Conservation (phyloP, 352 stramenopile species). For the Pelagophyceae sp. region DNA sequence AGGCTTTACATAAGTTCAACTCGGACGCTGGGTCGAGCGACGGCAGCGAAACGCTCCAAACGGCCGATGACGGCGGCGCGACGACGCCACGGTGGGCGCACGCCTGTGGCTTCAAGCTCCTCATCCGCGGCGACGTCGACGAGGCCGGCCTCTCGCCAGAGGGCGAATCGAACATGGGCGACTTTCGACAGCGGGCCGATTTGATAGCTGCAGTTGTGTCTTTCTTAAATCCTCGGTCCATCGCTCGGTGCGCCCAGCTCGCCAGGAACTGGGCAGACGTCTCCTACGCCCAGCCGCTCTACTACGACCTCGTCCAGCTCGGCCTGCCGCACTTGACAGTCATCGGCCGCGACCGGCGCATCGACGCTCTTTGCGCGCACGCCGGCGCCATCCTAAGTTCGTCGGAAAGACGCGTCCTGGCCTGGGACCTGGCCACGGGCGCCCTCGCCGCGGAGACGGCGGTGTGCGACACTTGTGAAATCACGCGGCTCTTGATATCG, state of each 20-base stretch:
- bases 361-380: background rate
- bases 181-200: background rate
- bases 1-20: too few species aligned
- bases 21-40: too few species aligned
- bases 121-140: background rate
- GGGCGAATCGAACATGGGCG: too few species aligned
- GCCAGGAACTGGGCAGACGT: background rate
- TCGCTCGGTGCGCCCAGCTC: background rate
- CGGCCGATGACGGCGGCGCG: too few species aligned
- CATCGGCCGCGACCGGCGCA: background rate
- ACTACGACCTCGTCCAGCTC: slow-evolving; percentile 10
- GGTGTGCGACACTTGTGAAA: background rate
- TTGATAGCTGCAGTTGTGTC: background rate
- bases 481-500: background rate
- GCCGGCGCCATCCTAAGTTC: background rate
- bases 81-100: background rate
- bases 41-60: too few species aligned
- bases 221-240: slow-evolving; percentile 1
- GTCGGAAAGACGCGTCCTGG: background rate
- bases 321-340: background rate
- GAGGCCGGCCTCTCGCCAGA: background rate
- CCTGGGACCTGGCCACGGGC: background rate
- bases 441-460: background rate
- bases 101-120: background rate
- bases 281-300: background rate